Evolutionary conservation across 345 rosid genomes (phyloP).

Genomic region (Euclidium syriacum): DNA sequence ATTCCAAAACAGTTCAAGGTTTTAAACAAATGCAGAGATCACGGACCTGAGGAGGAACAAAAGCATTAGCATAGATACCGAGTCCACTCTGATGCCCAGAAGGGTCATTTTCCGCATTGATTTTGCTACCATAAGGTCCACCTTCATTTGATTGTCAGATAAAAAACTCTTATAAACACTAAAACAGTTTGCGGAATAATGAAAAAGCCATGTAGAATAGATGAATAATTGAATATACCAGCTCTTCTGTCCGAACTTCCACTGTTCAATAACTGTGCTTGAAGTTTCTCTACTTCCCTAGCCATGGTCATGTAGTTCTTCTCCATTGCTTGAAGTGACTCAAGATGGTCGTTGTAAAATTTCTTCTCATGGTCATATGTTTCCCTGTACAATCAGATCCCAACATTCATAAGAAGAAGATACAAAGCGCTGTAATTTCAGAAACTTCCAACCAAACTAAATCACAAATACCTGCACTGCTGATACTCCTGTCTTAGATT

Average conservation of each 20-base stretch:
- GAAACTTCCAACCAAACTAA: background rate
- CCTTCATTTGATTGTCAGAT: slow-evolving; percentile 37
- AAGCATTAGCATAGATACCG: slow-evolving; percentile 51
- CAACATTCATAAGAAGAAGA: background rate
- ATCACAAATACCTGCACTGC: slow-evolving; percentile 79
- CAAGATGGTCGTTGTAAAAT: slow-evolving; percentile 82
- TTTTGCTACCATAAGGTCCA: slow-evolving; percentile 51
- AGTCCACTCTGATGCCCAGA: slow-evolving; percentile 47
- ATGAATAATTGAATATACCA: slow-evolving; percentile 33
- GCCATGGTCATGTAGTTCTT: slow-evolving; percentile 81
- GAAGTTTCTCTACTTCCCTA: slow-evolving; percentile 89
- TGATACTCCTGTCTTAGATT: slow-evolving; percentile 83
- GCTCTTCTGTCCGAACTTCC: slow-evolving; percentile 53
- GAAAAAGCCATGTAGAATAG: background rate
- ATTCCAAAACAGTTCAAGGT: background rate
- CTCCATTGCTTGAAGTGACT: slow-evolving; percentile 92
- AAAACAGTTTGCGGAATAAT: background rate
- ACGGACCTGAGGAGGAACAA: slow-evolving; percentile 61
- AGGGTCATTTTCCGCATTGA: slow-evolving; percentile 46
- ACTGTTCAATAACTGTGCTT: slow-evolving; percentile 60
- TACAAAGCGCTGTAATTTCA: background rate
- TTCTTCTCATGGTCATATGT: slow-evolving; percentile 86
- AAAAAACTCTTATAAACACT: background rate
- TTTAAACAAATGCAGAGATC: background rate
- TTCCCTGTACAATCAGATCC: slow-evolving; percentile 47